Evolutionary conservation across 2,329 filamentous ascomycete genomes (phyloP), one percentile per base, ranked within the genome.

Genomic region (Talaromyces rugulosus): DNA sequence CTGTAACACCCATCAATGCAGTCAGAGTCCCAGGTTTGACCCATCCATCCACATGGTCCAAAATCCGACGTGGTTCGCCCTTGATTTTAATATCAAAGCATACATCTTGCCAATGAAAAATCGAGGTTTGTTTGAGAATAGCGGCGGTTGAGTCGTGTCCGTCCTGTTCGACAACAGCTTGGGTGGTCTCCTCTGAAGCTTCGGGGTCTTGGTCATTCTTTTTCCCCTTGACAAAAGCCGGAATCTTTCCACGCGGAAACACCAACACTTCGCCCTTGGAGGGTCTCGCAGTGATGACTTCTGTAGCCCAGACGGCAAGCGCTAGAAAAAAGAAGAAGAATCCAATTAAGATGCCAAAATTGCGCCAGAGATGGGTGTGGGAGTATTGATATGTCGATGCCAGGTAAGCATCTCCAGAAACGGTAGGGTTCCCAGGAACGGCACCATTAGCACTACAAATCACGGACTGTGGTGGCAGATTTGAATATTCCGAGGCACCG

Each of bases 21-120:
- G 92, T 96, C 59, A 96, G 75, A 14, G 91, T 96, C 62, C 93
- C 93, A 2, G 93, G 93, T 77, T 96, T 95, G 61, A 97, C 92
- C 90, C 91, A 97, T 42, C 93, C 93, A 71, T 96, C 90, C 11
- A 96, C 90, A 28, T 95, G 82, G 69, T 96, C 89, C 63, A 97
- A 80, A 69, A 97, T 90, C 53, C 89, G 86, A 16, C 92, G 85
- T 1, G 82, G 78, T 69, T 94, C 86, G 14, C 82, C 81, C 80
- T 96, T 96, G 77, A 96, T 92, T 69, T 86, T 86, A 72, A 92
- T 89, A 64, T 91, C 88, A 69, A 91, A 96, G 77, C 89, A 92
- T 1, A 96, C 89, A 68, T 94, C 83, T 66, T 88, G 85, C 92
- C 92, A 96, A 71, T 92, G 89, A 81, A 96, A 96, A 64, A 93